phyloP scores from a whole-genome alignment of 257 asterid species.

The Pogostemon cablin region DNA sequence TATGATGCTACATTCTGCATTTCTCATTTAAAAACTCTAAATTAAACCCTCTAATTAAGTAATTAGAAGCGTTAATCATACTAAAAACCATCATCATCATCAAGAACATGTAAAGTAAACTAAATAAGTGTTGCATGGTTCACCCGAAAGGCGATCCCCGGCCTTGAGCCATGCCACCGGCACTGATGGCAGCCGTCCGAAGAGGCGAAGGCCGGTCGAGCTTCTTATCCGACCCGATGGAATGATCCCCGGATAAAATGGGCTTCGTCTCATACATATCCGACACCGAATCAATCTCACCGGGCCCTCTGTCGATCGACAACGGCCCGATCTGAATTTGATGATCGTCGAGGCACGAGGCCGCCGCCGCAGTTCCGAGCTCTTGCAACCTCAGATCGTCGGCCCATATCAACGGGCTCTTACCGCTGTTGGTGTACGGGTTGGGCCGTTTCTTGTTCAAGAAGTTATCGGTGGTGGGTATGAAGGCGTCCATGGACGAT shows the following conservation, averaged over 20 bases:
- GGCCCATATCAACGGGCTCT: slow-evolving; percentile 72
- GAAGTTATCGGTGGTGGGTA: slow-evolving; percentile 39
- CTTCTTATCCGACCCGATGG: slow-evolving; percentile 42
- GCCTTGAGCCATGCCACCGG: slow-evolving; percentile 48
- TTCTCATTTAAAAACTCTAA: slow-evolving; percentile 14
- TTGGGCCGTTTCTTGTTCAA: slow-evolving; percentile 61
- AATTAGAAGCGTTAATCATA: slow-evolving; percentile 14
- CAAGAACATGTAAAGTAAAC: slow-evolving; percentile 1
- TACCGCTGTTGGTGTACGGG: slow-evolving; percentile 44
- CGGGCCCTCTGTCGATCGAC: slow-evolving; percentile 43
- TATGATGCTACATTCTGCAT: neutral
- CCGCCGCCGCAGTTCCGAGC: slow-evolving; percentile 40
- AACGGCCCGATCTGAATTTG: slow-evolving; percentile 46
- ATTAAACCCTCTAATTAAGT: slow-evolving; percentile 25
- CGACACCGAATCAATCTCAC: slow-evolving; percentile 49
- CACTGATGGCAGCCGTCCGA: slow-evolving; percentile 44
- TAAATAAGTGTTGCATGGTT: slow-evolving; percentile 2
- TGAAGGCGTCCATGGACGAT: slow-evolving; percentile 48
- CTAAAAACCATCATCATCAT: slow-evolving; percentile 16
- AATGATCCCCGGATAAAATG: slow-evolving; percentile 38
- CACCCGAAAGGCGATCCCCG: slow-evolving; percentile 66
- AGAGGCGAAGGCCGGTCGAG: slow-evolving; percentile 56
- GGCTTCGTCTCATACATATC: slow-evolving; percentile 64
- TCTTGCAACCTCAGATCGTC: slow-evolving; percentile 73
- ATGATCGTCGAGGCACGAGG: slow-evolving; percentile 47